Evolutionary conservation across 1,284 basidiomycete species (phyloP), one percentile per base, ranked within the genome.

Genomic region (Schizophyllum amplum): DNA sequence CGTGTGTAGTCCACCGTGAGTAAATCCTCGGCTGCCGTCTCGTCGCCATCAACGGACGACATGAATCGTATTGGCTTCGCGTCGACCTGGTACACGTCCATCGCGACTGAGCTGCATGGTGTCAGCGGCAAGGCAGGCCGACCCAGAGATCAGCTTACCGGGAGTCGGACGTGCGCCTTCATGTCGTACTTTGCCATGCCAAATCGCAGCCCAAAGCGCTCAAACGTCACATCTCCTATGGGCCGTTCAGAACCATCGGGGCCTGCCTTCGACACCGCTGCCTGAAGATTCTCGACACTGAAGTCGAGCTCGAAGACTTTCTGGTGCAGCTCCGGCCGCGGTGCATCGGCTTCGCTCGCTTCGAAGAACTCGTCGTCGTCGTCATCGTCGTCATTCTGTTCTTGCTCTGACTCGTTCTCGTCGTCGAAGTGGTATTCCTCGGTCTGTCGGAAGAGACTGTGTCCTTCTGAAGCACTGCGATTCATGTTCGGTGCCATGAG

Each of bases 271-370:
- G 82, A 94, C 55, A 99, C 77, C 3, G 88, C 86, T 0, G 89
- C 93, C 55, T 89, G 81, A n/a, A 99, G 77, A 55, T 83, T 83
- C 57, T 94, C 92, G 46, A 99, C 98, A 42, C 86, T 78, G 72
- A 99, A 98, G 53, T 88, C 78, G 61, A 99, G 78, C 71, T 98
- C 92, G 63, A 99, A 93, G 1, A 82, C 80, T 65, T 90, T 88
- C 67, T 98, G 97, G 62, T 83, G 86, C 47, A 90, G 69, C 60
- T 86, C 84, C 6, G 74, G 75, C 56, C 71, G 73, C 57, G 61
- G 23, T 9, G 42, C 24, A 22, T 33, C 47, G 52, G 50, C 15
- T 54, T 92, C 86, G 22, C 80, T 77, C 1, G 85, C 87, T 63
- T 94, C 90, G 61, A 86, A 92, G 69, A 92, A 93, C 56, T 77